Base-by-base conservation (phyloP, 1,284 basidiomycete species). In the Amylostereum chailletii region DNA sequence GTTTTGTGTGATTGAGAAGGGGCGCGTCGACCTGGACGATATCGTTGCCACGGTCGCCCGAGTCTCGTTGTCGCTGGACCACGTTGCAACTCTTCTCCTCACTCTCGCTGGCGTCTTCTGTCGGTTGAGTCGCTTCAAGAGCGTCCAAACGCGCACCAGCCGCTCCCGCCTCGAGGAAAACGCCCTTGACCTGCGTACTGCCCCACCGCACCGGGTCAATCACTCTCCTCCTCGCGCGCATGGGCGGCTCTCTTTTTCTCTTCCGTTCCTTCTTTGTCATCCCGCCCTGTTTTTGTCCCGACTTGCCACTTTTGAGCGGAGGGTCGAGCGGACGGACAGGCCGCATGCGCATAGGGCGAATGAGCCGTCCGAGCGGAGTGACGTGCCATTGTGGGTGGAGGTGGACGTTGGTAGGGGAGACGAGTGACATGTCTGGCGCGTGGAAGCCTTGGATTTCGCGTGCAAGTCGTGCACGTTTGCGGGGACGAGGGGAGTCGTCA, bases 201-300 rank as follows among this genome's bases (percentile, higher is more conserved):
- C 78, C 82, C 72, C 78, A 89, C 46, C 72, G 72, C 26, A 75
- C 75, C 53, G 84, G 79, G 59, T 88, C 83, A 54, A 89, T 86
- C 48, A 71, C 76, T 51, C 71, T 66, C 52, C 70, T 64, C 51
- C 78, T 63, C 3, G 80, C 74, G 11, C 80, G 67, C 9, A 63
- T 62, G 50, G 75, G 75, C 2, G 72, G 58, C 29, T 53, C 54
- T 40, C 57, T 60, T 34, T 51, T 42, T 29, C 60, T 57, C 42
- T 61, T 60, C 53, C 51, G 60, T 50, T 47, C 57, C 46, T 48
- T 58, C 40, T 26, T 49, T n/a, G 48, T 45, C 26, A 53, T 48
- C 5, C 43, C 42, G 32, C 50, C 55, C 11, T 45, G 46, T 6
- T 31, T 30, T 26, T 46, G 45, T 8, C 31, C 46, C 37, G 27